Evolutionary conservation across 2,329 filamentous ascomycete genomes (phyloP).

Genomic region (Thielaviopsis musarum): DNA sequence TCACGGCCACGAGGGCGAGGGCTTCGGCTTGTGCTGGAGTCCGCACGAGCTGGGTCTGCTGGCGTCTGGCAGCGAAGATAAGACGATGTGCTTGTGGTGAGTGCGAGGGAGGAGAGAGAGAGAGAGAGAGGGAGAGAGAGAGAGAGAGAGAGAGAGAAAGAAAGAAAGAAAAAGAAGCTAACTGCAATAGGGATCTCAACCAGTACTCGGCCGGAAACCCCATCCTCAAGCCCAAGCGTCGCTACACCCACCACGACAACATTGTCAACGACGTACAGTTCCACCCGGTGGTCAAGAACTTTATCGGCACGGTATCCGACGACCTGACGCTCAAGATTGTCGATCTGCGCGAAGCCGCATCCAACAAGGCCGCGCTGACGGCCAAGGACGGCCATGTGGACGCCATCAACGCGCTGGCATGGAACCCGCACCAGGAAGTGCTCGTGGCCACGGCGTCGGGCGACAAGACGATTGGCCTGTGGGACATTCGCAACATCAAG

Average conservation of each 20-base stretch:
- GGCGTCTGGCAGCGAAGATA: constrained; percentile 81
- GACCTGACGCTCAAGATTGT: constrained; percentile 86
- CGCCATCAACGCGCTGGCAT: constrained; percentile 89
- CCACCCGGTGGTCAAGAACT: constrained; percentile 67
- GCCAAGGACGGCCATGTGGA: constrained; percentile 66
- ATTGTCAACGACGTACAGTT: constrained; percentile 97
- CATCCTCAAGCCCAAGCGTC: constrained; percentile 51
- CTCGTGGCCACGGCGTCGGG: constrained; percentile 84
- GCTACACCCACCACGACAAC: constrained; percentile 74
- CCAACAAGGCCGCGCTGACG: constrained; percentile 49
- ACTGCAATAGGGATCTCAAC: constrained; percentile 53
- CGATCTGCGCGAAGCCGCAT: constrained; percentile 57
- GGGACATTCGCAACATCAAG: constrained; percentile 85
- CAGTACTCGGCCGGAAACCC: constrained; percentile 54
- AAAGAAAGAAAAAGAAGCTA: too few species aligned
- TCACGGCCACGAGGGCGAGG: constrained; percentile 70
- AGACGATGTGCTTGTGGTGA: constrained; percentile 78
- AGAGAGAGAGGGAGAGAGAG: too few species aligned
- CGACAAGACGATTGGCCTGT: constrained; percentile 87
- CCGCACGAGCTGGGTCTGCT: constrained; percentile 67
- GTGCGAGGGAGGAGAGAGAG: neutral
- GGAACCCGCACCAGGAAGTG: constrained; percentile 82
- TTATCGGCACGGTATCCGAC: constrained; percentile 88
- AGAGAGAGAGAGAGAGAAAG: too few species aligned
- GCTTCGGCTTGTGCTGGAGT: constrained; percentile 87